Base-by-base conservation (phyloP, 164 flowering plant genomes). In the Dillenia turbinata region DNA sequence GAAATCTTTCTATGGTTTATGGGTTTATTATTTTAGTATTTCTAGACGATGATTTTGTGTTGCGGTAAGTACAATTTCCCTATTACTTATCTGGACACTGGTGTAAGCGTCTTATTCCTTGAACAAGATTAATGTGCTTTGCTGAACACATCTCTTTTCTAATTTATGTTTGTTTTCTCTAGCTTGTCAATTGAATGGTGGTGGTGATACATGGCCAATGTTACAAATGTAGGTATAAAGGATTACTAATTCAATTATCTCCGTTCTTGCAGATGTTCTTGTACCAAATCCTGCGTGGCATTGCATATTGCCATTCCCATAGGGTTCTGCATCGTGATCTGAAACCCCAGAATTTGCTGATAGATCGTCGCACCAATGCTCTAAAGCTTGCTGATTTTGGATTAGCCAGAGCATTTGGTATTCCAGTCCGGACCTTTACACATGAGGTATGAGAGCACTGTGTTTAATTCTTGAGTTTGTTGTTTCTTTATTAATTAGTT, bases 341-440 rank as follows among this genome's bases (percentile, higher is more conserved):
- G 72, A 92, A 92, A 61, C 98, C 97, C 13, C 98, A 92, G 69
- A 92, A 90, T 78, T 77, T 90, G 81, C 80, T 92, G 75, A 86
- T 92, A 52, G 98, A 92, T 76, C 89, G 89, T 24, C 82, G 86
- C 10, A 86, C 92, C 44, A 92, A 92, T 82, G 71, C 89, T 40
- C 77, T 92, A 48, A 92, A 92, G 79, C 90, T 92, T 61, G 98
- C 97, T 65, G 98, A 92, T 67, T 93, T 93, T 81, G 98, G 98
- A 54, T 77, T 93, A 71, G 98, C 96, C 24, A 82, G 98, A 71
- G 97, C 97, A 52, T 90, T 93, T 87, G 96, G 96, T 57, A 93
- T 93, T 64, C 98, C 98, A 63, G 92, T 90, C 57, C 84, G 97
- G 70, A 87, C 97, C 53, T 92, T 90, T 73, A 90, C 98, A 8